These are phyloP conservation scores for Opeltia flavorubescens DNA, from an alignment of 495 filamentous ascomycete genomes.

Conservation along the genomic window DNA sequence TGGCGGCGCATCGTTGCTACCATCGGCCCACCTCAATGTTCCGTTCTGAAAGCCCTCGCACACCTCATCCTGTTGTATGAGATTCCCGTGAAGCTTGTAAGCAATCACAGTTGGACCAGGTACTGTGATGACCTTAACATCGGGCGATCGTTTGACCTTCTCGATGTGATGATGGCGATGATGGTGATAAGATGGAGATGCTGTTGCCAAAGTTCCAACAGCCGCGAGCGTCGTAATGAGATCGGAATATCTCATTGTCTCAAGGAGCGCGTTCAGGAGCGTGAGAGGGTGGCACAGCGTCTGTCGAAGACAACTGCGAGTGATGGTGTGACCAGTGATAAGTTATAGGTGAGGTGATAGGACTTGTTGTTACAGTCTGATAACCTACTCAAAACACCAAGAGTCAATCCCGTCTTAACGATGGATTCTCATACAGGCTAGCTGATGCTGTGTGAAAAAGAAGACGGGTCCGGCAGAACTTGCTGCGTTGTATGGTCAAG, in stretches of 20 bases:
- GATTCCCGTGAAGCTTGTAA: constrained; percentile 44
- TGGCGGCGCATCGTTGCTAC: constrained; percentile 9
- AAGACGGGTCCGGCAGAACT: too few species aligned
- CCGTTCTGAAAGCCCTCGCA: constrained; percentile 48
- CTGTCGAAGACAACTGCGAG: too few species aligned
- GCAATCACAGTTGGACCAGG: constrained; percentile 40
- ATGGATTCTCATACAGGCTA: too few species aligned
- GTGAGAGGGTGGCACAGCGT: neutral
- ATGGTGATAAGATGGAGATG: constrained; percentile 27
- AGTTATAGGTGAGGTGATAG: too few species aligned
- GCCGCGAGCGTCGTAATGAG: constrained; percentile 27
- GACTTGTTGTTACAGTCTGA: too few species aligned
- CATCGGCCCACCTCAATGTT: constrained; percentile 27
- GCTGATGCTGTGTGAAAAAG: too few species aligned
- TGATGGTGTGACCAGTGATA: too few species aligned
- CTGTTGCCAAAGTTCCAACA: constrained; percentile 31
- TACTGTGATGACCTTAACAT: constrained; percentile 25
- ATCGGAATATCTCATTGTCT: neutral
- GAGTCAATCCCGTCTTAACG: too few species aligned
- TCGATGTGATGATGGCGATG: constrained; percentile 26
- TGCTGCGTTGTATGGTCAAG: too few species aligned
- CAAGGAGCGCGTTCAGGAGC: neutral
- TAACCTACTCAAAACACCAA: too few species aligned
- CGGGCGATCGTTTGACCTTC: constrained; percentile 22
- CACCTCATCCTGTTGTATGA: constrained; percentile 38